phyloP scores from a whole-genome alignment of 2,329 filamentous ascomycete species.

The Huntiella moniliformis region DNA sequence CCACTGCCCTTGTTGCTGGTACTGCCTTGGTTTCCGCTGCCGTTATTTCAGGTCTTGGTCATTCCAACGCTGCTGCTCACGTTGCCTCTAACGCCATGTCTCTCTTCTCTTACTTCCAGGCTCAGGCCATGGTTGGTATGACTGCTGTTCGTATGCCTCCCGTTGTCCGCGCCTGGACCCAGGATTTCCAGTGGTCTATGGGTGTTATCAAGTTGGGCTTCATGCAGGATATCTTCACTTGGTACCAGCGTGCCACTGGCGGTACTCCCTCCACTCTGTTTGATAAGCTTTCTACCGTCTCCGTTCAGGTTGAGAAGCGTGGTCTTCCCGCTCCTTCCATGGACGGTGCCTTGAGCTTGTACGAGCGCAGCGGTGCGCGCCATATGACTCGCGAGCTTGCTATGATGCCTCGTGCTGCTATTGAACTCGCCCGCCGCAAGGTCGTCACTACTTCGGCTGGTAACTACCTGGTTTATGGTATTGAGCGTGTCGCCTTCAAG shows the following conservation, averaged over 20 bases:
- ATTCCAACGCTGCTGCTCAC: slow-evolving; percentile 86
- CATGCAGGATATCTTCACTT: slow-evolving; percentile 74
- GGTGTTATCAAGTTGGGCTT: slow-evolving; percentile 80
- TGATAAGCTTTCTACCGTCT: slow-evolving; percentile 52
- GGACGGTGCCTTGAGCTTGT: slow-evolving; percentile 19
- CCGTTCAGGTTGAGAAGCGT: slow-evolving; percentile 64
- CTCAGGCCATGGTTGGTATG: slow-evolving; percentile 79
- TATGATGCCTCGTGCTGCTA: slow-evolving; percentile 28
- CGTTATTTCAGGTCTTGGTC: slow-evolving; percentile 73
- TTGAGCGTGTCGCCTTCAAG: slow-evolving; percentile 74
- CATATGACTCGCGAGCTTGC: slow-evolving; percentile 30
- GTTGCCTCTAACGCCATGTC: slow-evolving; percentile 85
- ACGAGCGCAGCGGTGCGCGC: slow-evolving; percentile 27
- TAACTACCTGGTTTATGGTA: slow-evolving; percentile 52
- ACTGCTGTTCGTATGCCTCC: slow-evolving; percentile 66
- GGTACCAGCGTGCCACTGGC: slow-evolving; percentile 89
- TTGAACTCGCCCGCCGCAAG: slow-evolving; percentile 31
- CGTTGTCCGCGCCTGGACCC: slow-evolving; percentile 81
- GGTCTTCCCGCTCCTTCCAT: slow-evolving; percentile 18
- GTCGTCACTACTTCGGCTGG: slow-evolving; percentile 36
- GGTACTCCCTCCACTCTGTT: slow-evolving; percentile 66
- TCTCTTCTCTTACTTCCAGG: slow-evolving; percentile 89
- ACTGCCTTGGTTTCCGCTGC: slow-evolving; percentile 70
- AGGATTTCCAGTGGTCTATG: slow-evolving; percentile 98
- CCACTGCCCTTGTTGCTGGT: slow-evolving; percentile 71